Conservation (phyloP, 2,329 filamentous ascomycete species). For the Neonectria sp. region DNA sequence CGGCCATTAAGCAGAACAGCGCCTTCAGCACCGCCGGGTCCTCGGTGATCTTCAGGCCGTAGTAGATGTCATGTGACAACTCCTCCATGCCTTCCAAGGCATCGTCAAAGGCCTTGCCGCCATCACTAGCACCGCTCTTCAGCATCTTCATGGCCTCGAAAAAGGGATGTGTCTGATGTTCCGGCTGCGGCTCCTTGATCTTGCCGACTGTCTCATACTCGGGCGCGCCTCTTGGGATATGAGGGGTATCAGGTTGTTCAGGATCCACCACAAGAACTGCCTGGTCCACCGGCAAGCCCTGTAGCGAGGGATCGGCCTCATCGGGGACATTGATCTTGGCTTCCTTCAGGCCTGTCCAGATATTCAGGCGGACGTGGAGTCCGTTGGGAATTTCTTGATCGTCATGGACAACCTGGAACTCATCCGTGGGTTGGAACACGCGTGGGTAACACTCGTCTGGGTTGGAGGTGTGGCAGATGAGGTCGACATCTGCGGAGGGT, state of each 20-base stretch:
- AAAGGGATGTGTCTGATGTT: slow-evolving; percentile 53
- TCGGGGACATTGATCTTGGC: slow-evolving; percentile 76
- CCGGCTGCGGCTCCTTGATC: slow-evolving; percentile 65
- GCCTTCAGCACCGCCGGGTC: slow-evolving; percentile 66
- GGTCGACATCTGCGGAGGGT: slow-evolving; percentile 61
- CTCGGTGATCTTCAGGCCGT: slow-evolving; percentile 74
- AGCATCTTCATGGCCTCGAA: slow-evolving; percentile 64
- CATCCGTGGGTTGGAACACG: slow-evolving; percentile 73
- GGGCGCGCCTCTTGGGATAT: slow-evolving; percentile 66
- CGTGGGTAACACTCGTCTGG: slow-evolving; percentile 76
- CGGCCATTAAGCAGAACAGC: slow-evolving; percentile 70
- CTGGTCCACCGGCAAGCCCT: slow-evolving; percentile 67
- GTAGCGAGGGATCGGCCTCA: slow-evolving; percentile 63
- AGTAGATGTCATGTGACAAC: slow-evolving; percentile 78
- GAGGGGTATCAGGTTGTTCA: slow-evolving; percentile 53
- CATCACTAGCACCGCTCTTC: slow-evolving; percentile 57
- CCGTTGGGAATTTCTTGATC: slow-evolving; percentile 77
- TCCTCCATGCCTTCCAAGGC: slow-evolving; percentile 74
- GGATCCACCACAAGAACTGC: slow-evolving; percentile 70
- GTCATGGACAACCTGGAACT: slow-evolving; percentile 74
- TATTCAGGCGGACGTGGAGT: slow-evolving; percentile 76
- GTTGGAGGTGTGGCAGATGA: slow-evolving; percentile 76
- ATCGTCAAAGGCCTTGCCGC: slow-evolving; percentile 58
- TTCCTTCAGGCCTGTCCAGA: slow-evolving; percentile 75
- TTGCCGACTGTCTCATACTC: slow-evolving; percentile 70